Base-by-base conservation (phyloP, 2,329 filamentous ascomycete genomes). In the Colletotrichum theobromicola region DNA sequence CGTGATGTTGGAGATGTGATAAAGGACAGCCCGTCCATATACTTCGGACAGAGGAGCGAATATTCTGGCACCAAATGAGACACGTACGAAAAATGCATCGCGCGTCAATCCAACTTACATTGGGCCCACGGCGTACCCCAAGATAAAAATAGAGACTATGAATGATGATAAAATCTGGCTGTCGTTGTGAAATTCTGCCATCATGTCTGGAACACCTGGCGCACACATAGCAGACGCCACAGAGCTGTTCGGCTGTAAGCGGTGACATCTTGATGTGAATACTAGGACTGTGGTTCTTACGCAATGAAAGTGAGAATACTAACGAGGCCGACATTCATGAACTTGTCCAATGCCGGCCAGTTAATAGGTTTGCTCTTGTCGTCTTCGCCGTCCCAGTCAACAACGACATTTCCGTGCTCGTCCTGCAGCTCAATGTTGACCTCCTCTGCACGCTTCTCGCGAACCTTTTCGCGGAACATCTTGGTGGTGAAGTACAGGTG, bases 71-170 rank as follows among this genome's bases (percentile, higher is more conserved):
- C 13, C n/a, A 21, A 21, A n/a, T 50, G 42, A 50, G 42, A 50
- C 42, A 50, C n/a, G 12, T 50, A 50, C 12, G 4, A 24, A 50
- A 2, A 13, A 13, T 50, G 42, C 6, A 21, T 18, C 4, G 12
- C n/a, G 13, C 42, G 12, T 46, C 12, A 5, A 50, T 4, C 10
- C 13, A 21, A 50, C 42, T 50, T 7, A 50, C 67, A 90, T 81
- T 0, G 92, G 91, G 0, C 91, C 92, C 35, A 88, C 85, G 3
- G 88, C 89, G 73, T 90, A 91, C 26, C 93, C 93, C 0, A 94
- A 84, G 5, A 94, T 86, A 79, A 93, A 93, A 21, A 94, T 88
- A 7, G 89, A 90, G 4, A 92, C 85, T 76, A 89, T 87, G 70
- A 92, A 88, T 1, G 86, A 86, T 10, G 83, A 84, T 4, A 91